A percentile compares a stretch with the other conserved stretches of the same genome.
phyloP scores from a whole-genome alignment of 192 early-diverging fungal species.

The Coemansia sp. region DNA sequence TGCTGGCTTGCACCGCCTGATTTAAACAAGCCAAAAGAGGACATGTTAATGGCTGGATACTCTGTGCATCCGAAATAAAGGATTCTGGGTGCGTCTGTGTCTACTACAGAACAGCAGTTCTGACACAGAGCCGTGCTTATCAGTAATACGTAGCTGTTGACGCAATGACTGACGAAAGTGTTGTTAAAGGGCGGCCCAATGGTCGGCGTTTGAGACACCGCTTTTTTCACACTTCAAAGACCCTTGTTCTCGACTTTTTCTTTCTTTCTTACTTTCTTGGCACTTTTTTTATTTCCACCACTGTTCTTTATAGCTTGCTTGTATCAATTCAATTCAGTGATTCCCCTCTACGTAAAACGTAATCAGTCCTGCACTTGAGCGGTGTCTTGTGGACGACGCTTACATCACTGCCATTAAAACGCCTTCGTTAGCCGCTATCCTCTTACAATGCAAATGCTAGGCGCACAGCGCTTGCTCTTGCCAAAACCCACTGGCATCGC shows the following conservation, averaged over 20 bases:
- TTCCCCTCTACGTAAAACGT: background rate
- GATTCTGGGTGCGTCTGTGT: no score
- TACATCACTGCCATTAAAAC: background rate
- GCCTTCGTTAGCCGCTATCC: background rate
- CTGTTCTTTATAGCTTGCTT: background rate
- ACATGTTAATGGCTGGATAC: no score
- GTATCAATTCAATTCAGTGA: background rate
- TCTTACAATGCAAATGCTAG: conserved; percentile 21
- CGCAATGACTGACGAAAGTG: background rate
- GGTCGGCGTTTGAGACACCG: background rate
- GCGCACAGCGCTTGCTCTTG: conserved; percentile 13
- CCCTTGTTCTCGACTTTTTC: background rate
- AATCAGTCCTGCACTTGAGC: background rate
- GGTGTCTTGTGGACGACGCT: background rate
- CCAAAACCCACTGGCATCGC: background rate
- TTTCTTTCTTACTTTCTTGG: background rate
- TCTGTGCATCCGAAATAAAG: no score
- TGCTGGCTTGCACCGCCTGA: no score
- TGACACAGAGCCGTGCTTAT: background rate
- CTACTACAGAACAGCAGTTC: no score
- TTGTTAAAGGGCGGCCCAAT: background rate
- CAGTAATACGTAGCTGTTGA: background rate
- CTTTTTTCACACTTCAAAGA: background rate
- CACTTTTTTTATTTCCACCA: conserved; percentile 6
- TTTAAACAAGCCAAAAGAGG: no score